Base-by-base conservation (phyloP, 805 yeast genomes). In the Hanseniaspora occidentalis region DNA sequence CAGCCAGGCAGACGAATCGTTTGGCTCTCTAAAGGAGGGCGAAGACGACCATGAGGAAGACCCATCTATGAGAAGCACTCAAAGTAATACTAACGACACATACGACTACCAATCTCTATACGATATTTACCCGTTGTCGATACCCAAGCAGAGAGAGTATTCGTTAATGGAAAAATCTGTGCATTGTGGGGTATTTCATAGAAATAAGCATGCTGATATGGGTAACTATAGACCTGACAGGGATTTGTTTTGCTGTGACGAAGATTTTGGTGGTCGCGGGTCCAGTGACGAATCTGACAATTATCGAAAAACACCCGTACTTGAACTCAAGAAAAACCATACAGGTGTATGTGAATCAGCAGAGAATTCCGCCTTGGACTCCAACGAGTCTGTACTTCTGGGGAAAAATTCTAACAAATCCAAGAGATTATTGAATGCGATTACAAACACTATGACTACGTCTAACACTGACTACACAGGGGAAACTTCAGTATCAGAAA, bases 121-220 rank as follows among this genome's bases (percentile, higher is more conserved):
- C 45, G 42, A 56, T 40, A 54, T 47, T 37, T 31, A 37, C 2
- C 56, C 60, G 6, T 47, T 56, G 23, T 43, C 47, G 18, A 42
- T 45, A 14, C 52, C 54, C 31, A 39, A 42, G n/a, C 38, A 50
- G 23, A 45, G 45, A 1, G 47, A 45, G 16, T 39, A 46, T 25
- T 41, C 49, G 3, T 40, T 37, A 17, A 43, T 57, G 7, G 62
- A 57, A 37, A 45, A 50, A 29, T 57, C 60, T 16, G 52, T 53
- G 20, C 62, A 57, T 42, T 53, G 57, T 34, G 37, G 50, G 8
- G 42, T 56, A 14, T 57, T 56, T 42, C 60, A 57, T 39, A 47
- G 45, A 24, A 36, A 43, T 25, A 44, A 36, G 7, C 56, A 53
- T 35, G 27, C 34, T 19, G 43, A 39, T 16, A 20, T 23, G 17